These are phyloP conservation scores for Aureoboletus auriporus DNA, from an alignment of 768 basidiomycete genomes.

Conservation along the genomic window DNA sequence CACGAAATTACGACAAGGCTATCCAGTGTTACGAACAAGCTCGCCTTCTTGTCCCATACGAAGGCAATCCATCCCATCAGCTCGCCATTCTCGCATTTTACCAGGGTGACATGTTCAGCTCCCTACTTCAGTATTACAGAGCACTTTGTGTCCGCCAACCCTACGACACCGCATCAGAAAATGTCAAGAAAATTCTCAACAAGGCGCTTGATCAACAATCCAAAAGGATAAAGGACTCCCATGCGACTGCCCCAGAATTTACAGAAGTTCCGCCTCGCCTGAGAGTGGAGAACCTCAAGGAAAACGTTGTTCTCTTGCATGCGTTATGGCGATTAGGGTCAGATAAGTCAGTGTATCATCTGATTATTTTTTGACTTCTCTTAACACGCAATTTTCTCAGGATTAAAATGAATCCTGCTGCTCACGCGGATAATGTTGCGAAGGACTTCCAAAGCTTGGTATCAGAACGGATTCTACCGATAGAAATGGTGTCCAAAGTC, in stretches of 20 bases:
- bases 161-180: slow-evolving; percentile 85
- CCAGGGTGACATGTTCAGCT: slow-evolving; percentile 73
- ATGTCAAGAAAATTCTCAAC: slow-evolving; percentile 67
- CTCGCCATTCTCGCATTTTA: slow-evolving; percentile 90
- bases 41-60: slow-evolving; percentile 72
- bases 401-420: slow-evolving; percentile 42
- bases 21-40: slow-evolving; percentile 85
- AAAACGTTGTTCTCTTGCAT: slow-evolving; percentile 71
- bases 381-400: slow-evolving; percentile 10
- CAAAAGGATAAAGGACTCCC: slow-evolving; percentile 38
- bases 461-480: slow-evolving; percentile 64
- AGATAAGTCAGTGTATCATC: slow-evolving; percentile 48
- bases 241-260: slow-evolving; percentile 28
- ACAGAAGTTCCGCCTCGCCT: slow-evolving; percentile 43
- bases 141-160: slow-evolving; percentile 83
- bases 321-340: slow-evolving; percentile 58
- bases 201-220: slow-evolving; percentile 64
- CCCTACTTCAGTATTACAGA: slow-evolving; percentile 85
- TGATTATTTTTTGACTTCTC: neutral
- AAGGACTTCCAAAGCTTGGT: slow-evolving; percentile 60
- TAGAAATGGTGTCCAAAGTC: slow-evolving; percentile 72
- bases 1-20: slow-evolving; percentile 70
- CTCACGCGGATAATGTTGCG: slow-evolving; percentile 45
- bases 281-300: slow-evolving; percentile 63
- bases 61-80: slow-evolving; percentile 95